These are phyloP conservation scores for Crithidia mellificae DNA, from an alignment of 208 protist genomes.

Conservation along the genomic window DNA sequence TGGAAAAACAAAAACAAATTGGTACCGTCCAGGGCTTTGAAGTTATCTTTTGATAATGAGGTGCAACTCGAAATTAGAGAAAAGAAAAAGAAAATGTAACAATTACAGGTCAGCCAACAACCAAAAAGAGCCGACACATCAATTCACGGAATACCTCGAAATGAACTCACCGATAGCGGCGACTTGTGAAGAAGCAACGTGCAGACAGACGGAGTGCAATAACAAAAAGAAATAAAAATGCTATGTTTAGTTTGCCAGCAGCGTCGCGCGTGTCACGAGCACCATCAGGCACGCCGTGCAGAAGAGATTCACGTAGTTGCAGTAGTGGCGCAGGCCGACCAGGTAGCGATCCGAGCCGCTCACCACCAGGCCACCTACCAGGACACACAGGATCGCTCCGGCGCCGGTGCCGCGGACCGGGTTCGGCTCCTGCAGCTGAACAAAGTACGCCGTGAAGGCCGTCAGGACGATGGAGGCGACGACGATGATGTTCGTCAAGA, in stretches of 20 bases:
- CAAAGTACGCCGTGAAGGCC: slow-evolving; percentile 26
- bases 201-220: not conserved
- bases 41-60: not conserved
- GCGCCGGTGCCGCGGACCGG: slow-evolving; percentile 50
- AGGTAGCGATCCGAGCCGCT: slow-evolving; percentile 34
- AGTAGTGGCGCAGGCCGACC: slow-evolving; percentile 23
- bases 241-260: slow-evolving; percentile 16
- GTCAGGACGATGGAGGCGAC: slow-evolving; percentile 32
- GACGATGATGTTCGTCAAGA: slow-evolving; percentile 55
- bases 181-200: not conserved
- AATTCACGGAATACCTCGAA: not conserved
- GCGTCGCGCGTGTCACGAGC: slow-evolving; percentile 23
- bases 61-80: not conserved
- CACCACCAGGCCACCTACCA: slow-evolving; percentile 38
- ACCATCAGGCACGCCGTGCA: slow-evolving; percentile 15
- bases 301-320: slow-evolving; percentile 28
- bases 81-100: too few relatives aligned
- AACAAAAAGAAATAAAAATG: not conserved
- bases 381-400: slow-evolving; percentile 31
- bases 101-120: too few relatives aligned
- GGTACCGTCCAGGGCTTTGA: too few relatives aligned
- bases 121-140: too few relatives aligned
- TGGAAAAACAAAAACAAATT: too few relatives aligned
- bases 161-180: not conserved
- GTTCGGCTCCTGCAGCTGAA: slow-evolving; percentile 46